Conservation (phyloP, 805 yeast genomes). For the Hanseniaspora lindneri region DNA sequence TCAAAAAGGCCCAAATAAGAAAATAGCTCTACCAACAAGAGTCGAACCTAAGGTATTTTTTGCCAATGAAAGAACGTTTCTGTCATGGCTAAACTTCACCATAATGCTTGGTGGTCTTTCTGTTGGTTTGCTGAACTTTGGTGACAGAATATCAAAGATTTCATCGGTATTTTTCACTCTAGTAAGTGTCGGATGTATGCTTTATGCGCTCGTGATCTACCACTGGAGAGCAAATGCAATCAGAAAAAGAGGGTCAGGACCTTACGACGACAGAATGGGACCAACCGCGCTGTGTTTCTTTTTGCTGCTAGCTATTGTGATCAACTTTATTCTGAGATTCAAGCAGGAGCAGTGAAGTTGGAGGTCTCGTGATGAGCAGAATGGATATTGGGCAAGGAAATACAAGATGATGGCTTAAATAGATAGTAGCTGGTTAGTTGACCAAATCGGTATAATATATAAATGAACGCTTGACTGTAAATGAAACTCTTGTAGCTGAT, state of each 20-base stretch:
- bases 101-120: conserved; percentile 94
- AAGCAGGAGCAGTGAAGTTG: conserved; percentile 21
- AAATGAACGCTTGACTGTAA: too few relatives aligned
- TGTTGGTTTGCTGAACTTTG: conserved; percentile 89
- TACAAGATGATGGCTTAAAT: too few relatives aligned
- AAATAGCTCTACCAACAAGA: conserved; percentile 94
- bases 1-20: conserved; percentile 69
- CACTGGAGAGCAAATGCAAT: conserved; percentile 99
- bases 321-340: conserved; percentile 73
- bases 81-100: conserved; percentile 98
- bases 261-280: conserved; percentile 97
- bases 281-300: conserved; percentile 96
- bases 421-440: too few relatives aligned
- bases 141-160: conserved; percentile 84
- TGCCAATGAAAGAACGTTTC: conserved; percentile 96
- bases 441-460: too few relatives aligned
- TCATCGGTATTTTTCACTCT: conserved; percentile 90
- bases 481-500: too few relatives aligned
- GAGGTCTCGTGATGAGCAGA: too few relatives aligned
- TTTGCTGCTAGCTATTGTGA: conserved; percentile 81
- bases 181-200: conserved; percentile 96
- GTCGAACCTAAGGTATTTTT: conserved; percentile 98
- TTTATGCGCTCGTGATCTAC: conserved; percentile 85
- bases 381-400: too few relatives aligned
- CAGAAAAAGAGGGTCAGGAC: conserved; percentile 94